phyloP scores from a whole-genome alignment of 768 basidiomycete species.

The Termitomyces sp. region DNA sequence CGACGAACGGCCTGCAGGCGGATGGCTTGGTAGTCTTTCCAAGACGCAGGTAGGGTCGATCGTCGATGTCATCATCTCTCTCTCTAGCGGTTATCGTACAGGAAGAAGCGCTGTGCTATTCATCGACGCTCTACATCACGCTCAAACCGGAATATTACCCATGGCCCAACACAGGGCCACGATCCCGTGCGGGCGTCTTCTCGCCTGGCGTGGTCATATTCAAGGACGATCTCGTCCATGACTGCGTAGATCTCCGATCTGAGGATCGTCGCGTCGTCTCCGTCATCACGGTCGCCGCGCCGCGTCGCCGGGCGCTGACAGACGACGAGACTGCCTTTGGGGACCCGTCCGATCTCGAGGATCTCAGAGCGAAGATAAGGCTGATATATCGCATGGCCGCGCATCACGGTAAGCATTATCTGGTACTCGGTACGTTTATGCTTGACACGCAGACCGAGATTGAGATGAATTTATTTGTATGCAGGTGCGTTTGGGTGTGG shows the following conservation, averaged over 20 bases:
- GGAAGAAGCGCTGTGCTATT: slow-evolving; percentile 46
- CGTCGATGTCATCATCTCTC: background rate
- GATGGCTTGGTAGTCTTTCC: slow-evolving; percentile 22
- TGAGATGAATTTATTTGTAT: background rate
- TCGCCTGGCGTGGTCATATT: slow-evolving; percentile 43
- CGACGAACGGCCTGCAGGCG: slow-evolving; percentile 25
- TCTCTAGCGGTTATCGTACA: slow-evolving; percentile 3
- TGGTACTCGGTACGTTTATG: slow-evolving; percentile 30
- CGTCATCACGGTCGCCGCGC: slow-evolving; percentile 42
- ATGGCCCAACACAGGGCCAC: slow-evolving; percentile 39
- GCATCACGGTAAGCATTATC: slow-evolving; percentile 25
- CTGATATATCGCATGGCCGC: slow-evolving; percentile 39
- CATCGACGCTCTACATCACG: slow-evolving; percentile 37
- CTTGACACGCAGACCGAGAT: background rate
- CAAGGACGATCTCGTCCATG: slow-evolving; percentile 38
- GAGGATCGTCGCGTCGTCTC: slow-evolving; percentile 31
- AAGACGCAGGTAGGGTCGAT: slow-evolving; percentile 24
- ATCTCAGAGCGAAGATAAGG: slow-evolving; percentile 36
- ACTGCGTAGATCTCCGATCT: slow-evolving; percentile 27
- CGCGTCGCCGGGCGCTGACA: slow-evolving; percentile 24
- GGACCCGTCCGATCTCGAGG: slow-evolving; percentile 22
- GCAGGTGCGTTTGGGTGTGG: slow-evolving; percentile 42
- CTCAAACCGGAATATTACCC: slow-evolving; percentile 36
- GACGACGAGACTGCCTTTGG: slow-evolving; percentile 17
- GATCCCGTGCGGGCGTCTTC: slow-evolving; percentile 32